Conservation (phyloP, 352 stramenopile species). For the Aphanomyces cochlioides region DNA sequence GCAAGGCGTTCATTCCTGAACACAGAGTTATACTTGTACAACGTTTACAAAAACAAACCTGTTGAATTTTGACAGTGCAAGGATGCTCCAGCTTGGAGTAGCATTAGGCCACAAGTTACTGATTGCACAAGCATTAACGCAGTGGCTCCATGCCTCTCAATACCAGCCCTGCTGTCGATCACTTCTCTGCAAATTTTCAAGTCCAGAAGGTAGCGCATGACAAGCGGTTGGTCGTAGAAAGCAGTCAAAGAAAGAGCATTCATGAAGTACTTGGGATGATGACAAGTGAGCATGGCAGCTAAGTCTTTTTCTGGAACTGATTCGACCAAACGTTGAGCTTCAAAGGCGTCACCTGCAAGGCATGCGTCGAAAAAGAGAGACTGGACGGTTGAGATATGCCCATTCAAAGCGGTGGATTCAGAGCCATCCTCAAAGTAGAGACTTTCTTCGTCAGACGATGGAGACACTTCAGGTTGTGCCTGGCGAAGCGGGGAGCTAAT, state of each 20-base stretch:
- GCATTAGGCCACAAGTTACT: slow-evolving; percentile 49
- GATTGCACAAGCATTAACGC: slow-evolving; percentile 74
- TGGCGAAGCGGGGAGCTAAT: background rate
- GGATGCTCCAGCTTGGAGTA: slow-evolving; percentile 56
- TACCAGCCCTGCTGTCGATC: slow-evolving; percentile 47
- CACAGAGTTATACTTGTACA: background rate
- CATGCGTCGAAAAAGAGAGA: slow-evolving; percentile 39
- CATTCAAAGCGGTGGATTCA: background rate
- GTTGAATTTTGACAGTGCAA: slow-evolving; percentile 61
- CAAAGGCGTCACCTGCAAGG: slow-evolving; percentile 69
- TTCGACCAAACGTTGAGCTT: slow-evolving; percentile 61
- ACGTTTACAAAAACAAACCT: slow-evolving; percentile 34
- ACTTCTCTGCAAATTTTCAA: background rate
- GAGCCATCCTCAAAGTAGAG: slow-evolving; percentile 18
- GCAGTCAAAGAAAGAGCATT: slow-evolving; percentile 65
- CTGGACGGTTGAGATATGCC: background rate
- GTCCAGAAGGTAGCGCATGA: slow-evolving; percentile 50
- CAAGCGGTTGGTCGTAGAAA: slow-evolving; percentile 66
- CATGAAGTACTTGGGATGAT: slow-evolving; percentile 70
- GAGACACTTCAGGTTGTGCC: slow-evolving; percentile 22
- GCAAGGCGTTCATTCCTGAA: slow-evolving; percentile 57
- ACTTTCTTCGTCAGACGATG: background rate
- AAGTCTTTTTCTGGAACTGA: slow-evolving; percentile 43
- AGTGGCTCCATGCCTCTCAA: slow-evolving; percentile 66
- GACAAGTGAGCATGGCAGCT: slow-evolving; percentile 52